Base-by-base conservation (phyloP, 1,139 yeast genomes). In the Pichia sp. region DNA sequence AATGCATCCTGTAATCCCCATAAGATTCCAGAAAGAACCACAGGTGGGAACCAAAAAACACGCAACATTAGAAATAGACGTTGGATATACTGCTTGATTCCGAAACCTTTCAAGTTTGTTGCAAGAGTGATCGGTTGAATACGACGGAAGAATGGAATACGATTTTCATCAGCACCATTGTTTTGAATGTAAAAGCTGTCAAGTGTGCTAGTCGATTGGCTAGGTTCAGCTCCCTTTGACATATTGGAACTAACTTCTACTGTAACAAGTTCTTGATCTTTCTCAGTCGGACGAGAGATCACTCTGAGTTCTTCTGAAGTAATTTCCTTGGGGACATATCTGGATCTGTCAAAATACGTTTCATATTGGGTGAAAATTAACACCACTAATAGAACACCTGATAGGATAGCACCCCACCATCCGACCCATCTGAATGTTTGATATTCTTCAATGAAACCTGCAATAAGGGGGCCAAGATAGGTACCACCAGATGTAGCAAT, bases 1-100 rank as follows among this genome's bases (percentile, higher is more conserved):
- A 82, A 80, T 1, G 91, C 85, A 53, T 82, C 88, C 58, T 84
- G 94, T 39, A 78, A 66, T 22, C 94, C 94, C 94, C 94, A 84
- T 47, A 81, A 72, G 17, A 82, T 48, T 16, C 94, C 94, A 3
- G 91, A 78, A 33, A 79, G 67, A 58, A 86, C 67, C n/a, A 84
- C 93, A 0, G 93, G 87, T 1, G 91, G 91, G 55, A 82, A 77
- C 28, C 76, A 64, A 49, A 84, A 78, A 39, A 82, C 86, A 52
- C 78, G 69, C 44, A 81, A 62, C 56, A 77, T 77, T 41, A 74
- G 60, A 38, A 66, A 52, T 34, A 83, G 63, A 36, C 83, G 67
- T 47, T 63, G 57, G 49, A 74, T 48, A 56, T 83, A 84, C 56
- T 83, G 94, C 50, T 71, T 74, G 58, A 81, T 59, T 1, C 94